Conservation (phyloP, 306 rosid species). For the Prinsepia uniflora region DNA sequence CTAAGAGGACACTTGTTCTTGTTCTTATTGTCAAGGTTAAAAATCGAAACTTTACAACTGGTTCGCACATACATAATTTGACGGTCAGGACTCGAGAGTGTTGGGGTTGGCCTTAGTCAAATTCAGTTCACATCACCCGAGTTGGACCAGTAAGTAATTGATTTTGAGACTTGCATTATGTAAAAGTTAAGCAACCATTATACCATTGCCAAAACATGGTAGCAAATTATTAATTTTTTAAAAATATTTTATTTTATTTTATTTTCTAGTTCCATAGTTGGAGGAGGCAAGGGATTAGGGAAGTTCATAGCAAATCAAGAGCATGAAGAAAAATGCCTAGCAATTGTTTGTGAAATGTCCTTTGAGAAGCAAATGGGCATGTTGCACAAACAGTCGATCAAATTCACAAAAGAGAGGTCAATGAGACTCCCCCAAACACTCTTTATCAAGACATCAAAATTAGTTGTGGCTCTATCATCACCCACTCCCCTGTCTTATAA, state of each 20-base stretch:
- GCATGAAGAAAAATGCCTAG: constrained; percentile 12
- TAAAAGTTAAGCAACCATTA: constrained; percentile 12
- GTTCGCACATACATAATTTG: neutral
- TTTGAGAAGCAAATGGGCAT: constrained; percentile 44
- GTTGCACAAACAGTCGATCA: neutral
- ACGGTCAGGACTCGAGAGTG: no score
- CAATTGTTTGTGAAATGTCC: constrained; percentile 34
- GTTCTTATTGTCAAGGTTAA: neutral
- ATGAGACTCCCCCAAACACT: constrained; percentile 50
- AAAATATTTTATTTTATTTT: no score
- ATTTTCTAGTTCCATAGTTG: neutral
- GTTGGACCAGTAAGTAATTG: neutral
- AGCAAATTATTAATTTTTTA: neutral
- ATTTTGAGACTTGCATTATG: neutral
- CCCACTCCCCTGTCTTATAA: neutral
- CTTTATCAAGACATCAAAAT: constrained; percentile 33
- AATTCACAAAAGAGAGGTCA: constrained; percentile 28
- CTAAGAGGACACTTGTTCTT: neutral
- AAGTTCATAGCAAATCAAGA: constrained; percentile 16
- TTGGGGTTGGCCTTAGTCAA: no score
- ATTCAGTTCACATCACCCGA: neutral
- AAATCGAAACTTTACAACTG: neutral
- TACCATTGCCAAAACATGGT: neutral
- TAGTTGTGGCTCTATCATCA: constrained; percentile 25
- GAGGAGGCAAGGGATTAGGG: neutral